Conservation (phyloP, 2,329 filamentous ascomycete genomes). For the Endothia cerciana region DNA sequence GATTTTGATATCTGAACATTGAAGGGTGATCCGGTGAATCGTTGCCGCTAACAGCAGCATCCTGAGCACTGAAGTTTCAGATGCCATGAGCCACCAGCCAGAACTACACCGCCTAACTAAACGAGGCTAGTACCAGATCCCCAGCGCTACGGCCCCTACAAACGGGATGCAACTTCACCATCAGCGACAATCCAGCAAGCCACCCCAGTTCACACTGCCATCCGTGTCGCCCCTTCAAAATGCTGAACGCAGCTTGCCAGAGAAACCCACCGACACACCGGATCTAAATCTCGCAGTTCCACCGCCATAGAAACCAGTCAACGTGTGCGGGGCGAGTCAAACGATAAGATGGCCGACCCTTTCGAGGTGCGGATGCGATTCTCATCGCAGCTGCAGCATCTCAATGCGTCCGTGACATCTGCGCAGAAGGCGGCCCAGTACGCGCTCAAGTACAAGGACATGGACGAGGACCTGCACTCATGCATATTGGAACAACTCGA, state of each 20-base stretch:
- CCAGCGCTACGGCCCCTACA: neutral
- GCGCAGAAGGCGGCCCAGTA: constrained; percentile 93
- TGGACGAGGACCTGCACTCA: constrained; percentile 95
- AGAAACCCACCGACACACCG: neutral
- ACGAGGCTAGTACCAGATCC: neutral
- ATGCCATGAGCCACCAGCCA: neutral
- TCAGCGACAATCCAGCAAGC: neutral
- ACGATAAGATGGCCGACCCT: constrained; percentile 68
- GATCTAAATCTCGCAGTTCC: neutral
- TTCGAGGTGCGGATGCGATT: constrained; percentile 99
- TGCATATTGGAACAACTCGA: constrained; percentile 97
- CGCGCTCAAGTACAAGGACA: constrained; percentile 89
- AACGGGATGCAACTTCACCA: neutral
- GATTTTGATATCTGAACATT: neutral
- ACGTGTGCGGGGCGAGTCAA: neutral
- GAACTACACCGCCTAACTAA: constrained; percentile 17
- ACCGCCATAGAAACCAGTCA: neutral
- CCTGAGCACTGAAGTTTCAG: neutral
- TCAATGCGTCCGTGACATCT: constrained; percentile 87
- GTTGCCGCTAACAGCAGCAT: neutral
- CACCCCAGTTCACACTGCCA: neutral
- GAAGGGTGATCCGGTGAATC: neutral
- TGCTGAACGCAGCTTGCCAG: neutral
- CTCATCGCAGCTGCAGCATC: constrained; percentile 83
- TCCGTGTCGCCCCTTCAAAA: neutral